phyloP scores from a whole-genome alignment of 495 filamentous ascomycete species.

The Penicillium canariense region DNA sequence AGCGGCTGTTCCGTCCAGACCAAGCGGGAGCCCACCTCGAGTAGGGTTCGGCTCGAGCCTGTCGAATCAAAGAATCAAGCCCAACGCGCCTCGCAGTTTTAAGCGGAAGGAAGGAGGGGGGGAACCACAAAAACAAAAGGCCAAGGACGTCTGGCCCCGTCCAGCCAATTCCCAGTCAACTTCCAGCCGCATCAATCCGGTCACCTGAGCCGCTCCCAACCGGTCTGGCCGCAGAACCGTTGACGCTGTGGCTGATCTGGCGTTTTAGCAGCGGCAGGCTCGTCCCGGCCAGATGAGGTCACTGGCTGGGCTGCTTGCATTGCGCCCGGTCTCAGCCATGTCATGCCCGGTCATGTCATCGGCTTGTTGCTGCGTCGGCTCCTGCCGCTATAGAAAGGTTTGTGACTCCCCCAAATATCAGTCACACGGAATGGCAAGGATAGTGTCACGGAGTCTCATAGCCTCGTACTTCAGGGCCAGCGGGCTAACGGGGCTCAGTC shows the following conservation, averaged over 20 bases:
- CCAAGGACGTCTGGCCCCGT: not conserved
- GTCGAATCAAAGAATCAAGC: not conserved
- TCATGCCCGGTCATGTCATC: constrained; percentile 6
- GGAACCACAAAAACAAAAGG: not conserved
- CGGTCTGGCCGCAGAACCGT: constrained; percentile 15
- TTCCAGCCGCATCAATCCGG: not conserved
- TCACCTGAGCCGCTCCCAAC: constrained; percentile 21
- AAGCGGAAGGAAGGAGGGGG: not conserved
- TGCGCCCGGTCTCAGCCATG: not conserved
- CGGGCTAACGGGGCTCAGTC: constrained; percentile 10
- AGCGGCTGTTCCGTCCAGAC: not conserved
- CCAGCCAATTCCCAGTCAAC: not conserved
- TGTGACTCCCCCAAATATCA: not conserved
- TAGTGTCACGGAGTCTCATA: not conserved
- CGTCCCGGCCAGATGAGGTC: too few species aligned
- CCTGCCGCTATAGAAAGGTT: constrained; percentile 11
- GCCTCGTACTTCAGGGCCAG: too few species aligned
- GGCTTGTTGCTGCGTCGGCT: not conserved
- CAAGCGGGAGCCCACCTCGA: not conserved
- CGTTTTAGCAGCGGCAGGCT: too few species aligned
- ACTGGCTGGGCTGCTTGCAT: too few species aligned
- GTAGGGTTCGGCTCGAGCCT: not conserved
- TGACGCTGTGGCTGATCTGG: constrained; percentile 3
- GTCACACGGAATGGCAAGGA: constrained; percentile 2
- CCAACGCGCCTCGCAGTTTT: too few species aligned